phyloP scores from a whole-genome alignment of 139 green algal genomes.

The Ulvella scutata region DNA sequence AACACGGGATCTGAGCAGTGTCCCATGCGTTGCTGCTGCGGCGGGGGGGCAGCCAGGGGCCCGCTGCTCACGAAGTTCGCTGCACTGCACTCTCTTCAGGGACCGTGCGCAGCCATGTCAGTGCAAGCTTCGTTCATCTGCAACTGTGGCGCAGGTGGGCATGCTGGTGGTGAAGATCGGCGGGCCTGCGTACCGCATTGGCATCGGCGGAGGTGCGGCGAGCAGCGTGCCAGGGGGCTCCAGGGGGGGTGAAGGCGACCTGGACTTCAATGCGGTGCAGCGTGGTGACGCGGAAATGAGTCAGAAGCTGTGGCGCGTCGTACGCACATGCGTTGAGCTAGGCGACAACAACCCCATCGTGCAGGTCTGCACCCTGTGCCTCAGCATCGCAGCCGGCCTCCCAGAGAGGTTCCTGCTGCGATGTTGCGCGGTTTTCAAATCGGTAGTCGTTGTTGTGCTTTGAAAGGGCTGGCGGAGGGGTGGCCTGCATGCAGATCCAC shows the following conservation, averaged over 20 bases:
- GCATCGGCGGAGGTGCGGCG: slow-evolving; percentile 93
- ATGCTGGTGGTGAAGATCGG: slow-evolving; percentile 99
- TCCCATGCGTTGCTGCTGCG: too few species aligned
- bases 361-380: slow-evolving; percentile 25
- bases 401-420: neutral
- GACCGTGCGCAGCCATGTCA: too few species aligned
- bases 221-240: slow-evolving; percentile 54
- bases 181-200: slow-evolving; percentile 95
- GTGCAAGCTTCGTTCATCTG: too few species aligned
- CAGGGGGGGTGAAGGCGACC: slow-evolving; percentile 46
- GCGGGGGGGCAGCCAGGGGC: too few species aligned
- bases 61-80: too few species aligned
- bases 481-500: slow-evolving; percentile 27
- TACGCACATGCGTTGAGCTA: slow-evolving; percentile 91
- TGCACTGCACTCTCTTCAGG: too few species aligned
- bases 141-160: slow-evolving; percentile 66
- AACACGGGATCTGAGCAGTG: too few species aligned
- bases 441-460: neutral
- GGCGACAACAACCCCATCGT: slow-evolving; percentile 87
- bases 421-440: too few species aligned
- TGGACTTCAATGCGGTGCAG: slow-evolving; percentile 99
- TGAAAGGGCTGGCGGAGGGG: neutral
- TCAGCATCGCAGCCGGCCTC: neutral
- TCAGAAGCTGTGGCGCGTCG: slow-evolving; percentile 98
- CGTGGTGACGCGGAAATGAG: slow-evolving; percentile 91